Base-by-base conservation (phyloP, 306 rosid genomes). In the Ammopiptanthus mongolicus region DNA sequence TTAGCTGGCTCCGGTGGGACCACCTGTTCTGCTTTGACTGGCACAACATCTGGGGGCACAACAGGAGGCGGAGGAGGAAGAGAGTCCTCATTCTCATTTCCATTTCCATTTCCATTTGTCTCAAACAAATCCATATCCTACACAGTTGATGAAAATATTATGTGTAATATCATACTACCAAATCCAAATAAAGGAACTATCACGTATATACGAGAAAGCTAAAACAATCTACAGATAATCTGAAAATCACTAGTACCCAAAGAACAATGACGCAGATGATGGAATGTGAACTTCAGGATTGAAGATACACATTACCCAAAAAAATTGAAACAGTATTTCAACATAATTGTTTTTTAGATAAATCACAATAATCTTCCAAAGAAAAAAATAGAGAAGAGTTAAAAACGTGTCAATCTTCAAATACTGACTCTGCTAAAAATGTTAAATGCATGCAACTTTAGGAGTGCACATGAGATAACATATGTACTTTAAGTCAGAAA, bases 61-160 rank as follows among this genome's bases (percentile, higher is more conserved):
- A 87, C 76, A 0, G 93, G 91, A n/a, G 97, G 97, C 3, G 98
- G 97, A 4, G 97, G 99, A 1, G 97, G 97, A 75, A 92, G 36
- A 0, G 70, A 63, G 6, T 76, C 88, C 9, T 79, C 86, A 59
- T 8, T 68, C 8, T 31, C 81, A 46, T 80, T 71, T 5, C 87
- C 96, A 44, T 33, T 33, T 4, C 46, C 46, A 9, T 39, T 39
- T 8, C 46, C 46, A 41, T 87, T 82, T 0, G 80, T 48, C 69
- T 81, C 95, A 47, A 18, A 39, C 2, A 71, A 79, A 83, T 84
- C 89, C 99, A 95, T 95, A 7, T 50, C 79, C 84, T 78, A 22
- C 3, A 42, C 6, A 41, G 3, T 22, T 10, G 25, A 29, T 7
- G 6, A 1, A 58, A 37, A 33, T 15, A 51, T 23, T 42, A 59